phyloP scores from a whole-genome alignment of 2,329 filamentous ascomycete species.

The Dactylellina drechsleri region DNA sequence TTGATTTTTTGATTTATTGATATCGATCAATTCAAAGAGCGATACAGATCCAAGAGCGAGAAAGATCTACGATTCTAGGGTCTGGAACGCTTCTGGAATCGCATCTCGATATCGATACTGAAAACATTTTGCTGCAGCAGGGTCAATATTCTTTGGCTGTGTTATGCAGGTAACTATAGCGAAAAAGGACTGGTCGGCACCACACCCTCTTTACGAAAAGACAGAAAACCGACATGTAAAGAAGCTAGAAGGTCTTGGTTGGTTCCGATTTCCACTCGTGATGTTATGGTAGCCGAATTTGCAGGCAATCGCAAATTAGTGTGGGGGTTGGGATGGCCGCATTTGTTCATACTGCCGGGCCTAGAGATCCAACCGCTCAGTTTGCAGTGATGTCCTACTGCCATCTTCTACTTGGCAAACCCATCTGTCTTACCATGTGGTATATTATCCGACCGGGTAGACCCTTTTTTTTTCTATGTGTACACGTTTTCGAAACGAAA shows the following conservation, averaged over 20 bases:
- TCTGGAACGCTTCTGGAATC: slow-evolving; percentile 11
- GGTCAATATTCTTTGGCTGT: not conserved
- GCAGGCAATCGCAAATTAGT: slow-evolving; percentile 11
- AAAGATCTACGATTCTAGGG: slow-evolving; percentile 16
- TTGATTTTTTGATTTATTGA: slow-evolving; percentile 3
- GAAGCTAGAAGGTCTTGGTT: too few relatives aligned
- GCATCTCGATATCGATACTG: too few relatives aligned
- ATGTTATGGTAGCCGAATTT: slow-evolving; percentile 7
- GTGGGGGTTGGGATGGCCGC: slow-evolving; percentile 18
- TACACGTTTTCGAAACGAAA: slow-evolving; percentile 19
- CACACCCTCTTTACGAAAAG: not conserved
- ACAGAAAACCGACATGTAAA: not conserved
- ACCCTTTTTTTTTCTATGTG: slow-evolving; percentile 29
- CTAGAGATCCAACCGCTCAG: slow-evolving; percentile 35
- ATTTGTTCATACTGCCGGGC: slow-evolving; percentile 29
- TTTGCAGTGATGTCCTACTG: slow-evolving; percentile 2
- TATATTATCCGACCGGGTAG: slow-evolving; percentile 4
- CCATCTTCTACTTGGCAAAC: not conserved
- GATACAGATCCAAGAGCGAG: not conserved
- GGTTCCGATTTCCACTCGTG: too few relatives aligned
- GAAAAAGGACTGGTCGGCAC: not conserved
- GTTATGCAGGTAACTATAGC: slow-evolving; percentile 11
- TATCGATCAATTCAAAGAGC: not conserved
- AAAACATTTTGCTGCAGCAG: too few relatives aligned
- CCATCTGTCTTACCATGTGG: slow-evolving; percentile 19